Evolutionary conservation across 768 basidiomycete species (phyloP), one percentile per base, ranked within the genome.

Genomic region (Leucosporidium creatinivorum): DNA sequence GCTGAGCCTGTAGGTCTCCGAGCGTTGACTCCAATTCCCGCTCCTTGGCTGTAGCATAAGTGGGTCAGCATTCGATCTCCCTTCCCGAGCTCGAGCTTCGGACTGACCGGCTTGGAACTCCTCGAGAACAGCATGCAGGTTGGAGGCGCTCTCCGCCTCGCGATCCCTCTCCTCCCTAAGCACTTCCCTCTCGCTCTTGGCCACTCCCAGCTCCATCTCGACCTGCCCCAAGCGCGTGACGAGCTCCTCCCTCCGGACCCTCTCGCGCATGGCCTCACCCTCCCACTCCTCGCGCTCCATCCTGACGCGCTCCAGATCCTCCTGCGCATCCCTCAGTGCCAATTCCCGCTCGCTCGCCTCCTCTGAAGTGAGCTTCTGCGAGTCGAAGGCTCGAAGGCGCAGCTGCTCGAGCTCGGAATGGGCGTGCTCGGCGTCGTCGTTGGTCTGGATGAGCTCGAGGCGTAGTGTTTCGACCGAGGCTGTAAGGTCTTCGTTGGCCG

Each of bases 41-140:
- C 62, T 96, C 92, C 78, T 91, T 96, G 1, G 87, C 93, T 96
- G 75, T 25, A 48, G 30, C 1, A 30, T 30, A 25, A 57, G 23
- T n/a, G 1, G 36, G 25, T 69, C 44, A 66, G 44, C 50, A 36
- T 25, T 47, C 23, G 54, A 33, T 5, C 15, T 54, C 7, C 61
- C 44, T 64, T 54, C 75, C 62, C 23, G 25, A 19, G 72, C 57
- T 73, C 54, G 55, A 25, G 44, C 58, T 25, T 44, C 3, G 31
- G 4, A 80, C 88, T 66, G 73, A 93, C 94, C 88, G 62, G 86
- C 82, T 79, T 98, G 92, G 79, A 98, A 99, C 79, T 98, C 96
- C 75, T 91, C 87, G 74, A 99, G 79, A 5, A 99, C 96, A 4
- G 88, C 87, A 77, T 97, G 90, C 66, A 99, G 77, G 79, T 98